These are phyloP conservation scores for Coniochaeta prunicola DNA, from an alignment of 2,329 filamentous ascomycete genomes.

Conservation along the genomic window DNA sequence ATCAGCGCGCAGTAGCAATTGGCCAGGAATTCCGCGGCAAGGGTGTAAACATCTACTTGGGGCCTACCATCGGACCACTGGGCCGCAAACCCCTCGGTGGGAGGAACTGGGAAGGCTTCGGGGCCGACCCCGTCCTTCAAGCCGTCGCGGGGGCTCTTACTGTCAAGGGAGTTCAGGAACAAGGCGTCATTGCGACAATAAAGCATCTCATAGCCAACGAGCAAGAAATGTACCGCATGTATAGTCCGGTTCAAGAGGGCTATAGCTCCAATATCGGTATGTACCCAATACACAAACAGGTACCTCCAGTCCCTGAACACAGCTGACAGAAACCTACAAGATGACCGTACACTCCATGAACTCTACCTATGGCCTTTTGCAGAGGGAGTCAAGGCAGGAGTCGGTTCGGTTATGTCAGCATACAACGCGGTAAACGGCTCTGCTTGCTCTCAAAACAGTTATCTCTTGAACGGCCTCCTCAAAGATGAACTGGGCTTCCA, in stretches of 20 bases:
- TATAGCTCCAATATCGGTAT: constrained; percentile 48
- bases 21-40: constrained; percentile 68
- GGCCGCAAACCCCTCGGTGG: constrained; percentile 67
- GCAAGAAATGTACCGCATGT: constrained; percentile 59
- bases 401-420: constrained; percentile 57
- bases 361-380: constrained; percentile 74
- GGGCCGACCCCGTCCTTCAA: constrained; percentile 61
- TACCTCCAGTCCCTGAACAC: background rate
- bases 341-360: constrained; percentile 70
- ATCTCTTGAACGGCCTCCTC: constrained; percentile 65
- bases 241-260: constrained; percentile 40
- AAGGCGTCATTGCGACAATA: constrained; percentile 74
- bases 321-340: constrained; percentile 20
- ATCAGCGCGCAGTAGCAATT: constrained; percentile 58
- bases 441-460: constrained; percentile 73
- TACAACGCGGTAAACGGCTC: constrained; percentile 72
- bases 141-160: constrained; percentile 66
- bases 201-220: constrained; percentile 73
- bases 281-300: constrained; percentile 51
- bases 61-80: constrained; percentile 63
- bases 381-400: constrained; percentile 62
- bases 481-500: constrained; percentile 78
- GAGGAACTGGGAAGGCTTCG: constrained; percentile 71
- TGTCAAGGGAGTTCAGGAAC: constrained; percentile 72
- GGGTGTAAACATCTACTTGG: constrained; percentile 64